Evolutionary conservation across 164 flowering plant genomes (phyloP).

Genomic region (Cinnamomum micranthum): DNA sequence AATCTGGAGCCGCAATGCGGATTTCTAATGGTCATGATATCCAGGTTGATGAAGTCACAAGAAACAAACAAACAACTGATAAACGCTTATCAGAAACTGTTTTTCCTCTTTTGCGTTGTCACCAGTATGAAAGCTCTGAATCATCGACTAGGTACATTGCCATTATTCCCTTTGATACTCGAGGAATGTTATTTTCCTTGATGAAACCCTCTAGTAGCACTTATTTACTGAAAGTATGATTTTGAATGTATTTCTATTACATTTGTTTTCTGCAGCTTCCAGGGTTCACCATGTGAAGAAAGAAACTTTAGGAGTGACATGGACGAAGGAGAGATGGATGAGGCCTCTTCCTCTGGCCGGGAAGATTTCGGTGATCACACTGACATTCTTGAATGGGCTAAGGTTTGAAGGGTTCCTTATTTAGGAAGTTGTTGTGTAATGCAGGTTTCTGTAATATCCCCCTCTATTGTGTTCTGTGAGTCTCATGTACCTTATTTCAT

Average conservation of each 20-base stretch:
- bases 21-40: slow-evolving; percentile 29
- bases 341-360: slow-evolving; percentile 83
- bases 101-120: slow-evolving; percentile 56
- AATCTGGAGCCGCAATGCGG: slow-evolving; percentile 25
- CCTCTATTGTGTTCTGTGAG: background rate
- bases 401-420: slow-evolving; percentile 40
- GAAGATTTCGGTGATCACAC: slow-evolving; percentile 58
- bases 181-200: background rate
- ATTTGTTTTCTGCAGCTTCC: slow-evolving; percentile 51
- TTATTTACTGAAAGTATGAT: background rate
- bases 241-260: slow-evolving; percentile 6
- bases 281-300: slow-evolving; percentile 76
- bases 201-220: background rate
- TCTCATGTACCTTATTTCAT: background rate
- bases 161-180: slow-evolving; percentile 3
- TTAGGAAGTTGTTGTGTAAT: background rate
- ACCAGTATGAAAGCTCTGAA: slow-evolving; percentile 84
- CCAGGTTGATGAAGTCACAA: slow-evolving; percentile 26
- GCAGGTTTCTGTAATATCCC: background rate
- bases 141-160: slow-evolving; percentile 75
- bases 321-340: slow-evolving; percentile 79
- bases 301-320: slow-evolving; percentile 66
- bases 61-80: slow-evolving; percentile 44
- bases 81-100: slow-evolving; percentile 55
- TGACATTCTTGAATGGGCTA: slow-evolving; percentile 95